A percentile compares a stretch with the other conserved stretches of the same genome.
Conservation (phyloP, 306 rosid genomes). For the Lupinus albus region DNA sequence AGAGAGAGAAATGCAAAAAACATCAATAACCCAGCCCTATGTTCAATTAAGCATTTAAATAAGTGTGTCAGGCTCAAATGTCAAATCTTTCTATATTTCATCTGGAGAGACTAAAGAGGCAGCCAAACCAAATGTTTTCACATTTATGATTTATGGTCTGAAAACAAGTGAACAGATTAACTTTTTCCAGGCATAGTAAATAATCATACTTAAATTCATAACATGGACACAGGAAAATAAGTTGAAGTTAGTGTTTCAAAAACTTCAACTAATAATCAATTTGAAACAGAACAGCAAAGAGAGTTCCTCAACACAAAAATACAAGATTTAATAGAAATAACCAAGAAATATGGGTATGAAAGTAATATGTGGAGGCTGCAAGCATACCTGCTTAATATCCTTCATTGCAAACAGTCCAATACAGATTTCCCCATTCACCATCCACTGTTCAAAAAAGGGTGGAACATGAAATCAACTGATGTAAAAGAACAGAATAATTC, state of each 20-base stretch:
- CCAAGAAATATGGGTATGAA: slow-evolving; percentile 31
- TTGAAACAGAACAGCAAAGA: slow-evolving; percentile 20
- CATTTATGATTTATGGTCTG: too few relatives aligned
- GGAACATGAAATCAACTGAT: slow-evolving; percentile 39
- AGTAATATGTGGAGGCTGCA: slow-evolving; percentile 28
- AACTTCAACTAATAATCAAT: slow-evolving; percentile 23
- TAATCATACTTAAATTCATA: slow-evolving; percentile 26
- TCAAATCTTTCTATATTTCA: slow-evolving; percentile 24
- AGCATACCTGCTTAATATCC: slow-evolving; percentile 85
- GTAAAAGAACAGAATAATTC: slow-evolving; percentile 32
- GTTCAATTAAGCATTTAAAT: slow-evolving; percentile 28
- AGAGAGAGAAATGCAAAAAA: not conserved
- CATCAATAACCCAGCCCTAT: slow-evolving; percentile 19
- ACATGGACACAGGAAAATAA: slow-evolving; percentile 13
- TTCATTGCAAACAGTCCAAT: slow-evolving; percentile 92
- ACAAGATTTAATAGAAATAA: slow-evolving; percentile 10
- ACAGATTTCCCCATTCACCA: slow-evolving; percentile 99
- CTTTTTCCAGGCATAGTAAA: too few relatives aligned
- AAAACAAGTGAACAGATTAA: too few relatives aligned
- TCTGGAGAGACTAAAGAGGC: not conserved
- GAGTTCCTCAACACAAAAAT: slow-evolving; percentile 28
- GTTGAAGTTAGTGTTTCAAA: slow-evolving; percentile 9
- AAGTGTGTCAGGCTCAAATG: slow-evolving; percentile 6
- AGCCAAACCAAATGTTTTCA: too few relatives aligned
- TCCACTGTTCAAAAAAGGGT: slow-evolving; percentile 67